phyloP scores from a whole-genome alignment of 176 grass and related monocot species.

The Paspalum notatum region DNA sequence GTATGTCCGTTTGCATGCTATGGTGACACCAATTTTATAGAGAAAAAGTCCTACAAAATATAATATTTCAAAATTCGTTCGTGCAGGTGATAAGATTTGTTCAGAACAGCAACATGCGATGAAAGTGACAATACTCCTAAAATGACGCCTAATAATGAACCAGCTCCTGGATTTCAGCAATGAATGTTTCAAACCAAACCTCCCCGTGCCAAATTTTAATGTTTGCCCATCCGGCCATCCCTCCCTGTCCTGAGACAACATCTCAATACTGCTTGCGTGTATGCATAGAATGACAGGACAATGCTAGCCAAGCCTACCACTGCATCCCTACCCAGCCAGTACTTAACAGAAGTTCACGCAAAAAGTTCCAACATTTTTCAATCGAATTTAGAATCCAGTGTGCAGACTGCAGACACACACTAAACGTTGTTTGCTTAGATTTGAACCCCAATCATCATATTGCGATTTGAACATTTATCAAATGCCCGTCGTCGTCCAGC shows the following conservation, averaged over 20 bases:
- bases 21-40: too few species aligned
- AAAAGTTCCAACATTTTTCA: not conserved
- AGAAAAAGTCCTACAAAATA: too few species aligned
- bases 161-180: not conserved
- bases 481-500: too few species aligned
- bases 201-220: not conserved
- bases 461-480: too few species aligned
- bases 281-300: constrained; percentile 29
- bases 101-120: too few species aligned
- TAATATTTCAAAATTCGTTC: too few species aligned
- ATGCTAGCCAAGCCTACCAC: not conserved
- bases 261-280: not conserved
- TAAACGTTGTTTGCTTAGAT: not conserved
- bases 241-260: not conserved
- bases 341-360: not conserved
- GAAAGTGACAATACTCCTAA: too few species aligned
- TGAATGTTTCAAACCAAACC: not conserved
- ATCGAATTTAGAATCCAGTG: too few species aligned
- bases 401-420: too few species aligned
- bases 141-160: too few species aligned
- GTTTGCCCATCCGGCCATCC: not conserved
- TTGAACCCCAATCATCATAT: constrained; percentile 19
- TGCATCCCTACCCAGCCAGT: not conserved
- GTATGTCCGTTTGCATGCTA: too few species aligned
- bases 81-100: too few species aligned